Conservation (phyloP, 2,329 filamentous ascomycete species). For the Fusarium sp. region DNA sequence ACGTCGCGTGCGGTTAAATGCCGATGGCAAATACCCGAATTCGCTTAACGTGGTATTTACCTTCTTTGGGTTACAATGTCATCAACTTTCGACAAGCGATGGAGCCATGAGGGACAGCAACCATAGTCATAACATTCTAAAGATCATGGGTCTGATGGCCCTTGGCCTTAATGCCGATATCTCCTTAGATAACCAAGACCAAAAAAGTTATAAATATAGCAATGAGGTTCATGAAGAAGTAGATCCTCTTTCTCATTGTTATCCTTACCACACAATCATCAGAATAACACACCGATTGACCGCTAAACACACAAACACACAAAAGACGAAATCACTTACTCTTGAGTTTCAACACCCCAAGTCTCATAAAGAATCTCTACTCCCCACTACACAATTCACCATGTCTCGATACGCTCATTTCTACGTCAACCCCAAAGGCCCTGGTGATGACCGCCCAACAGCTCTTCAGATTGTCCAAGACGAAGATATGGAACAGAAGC, state of each 20-base stretch:
- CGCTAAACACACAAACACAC: no score
- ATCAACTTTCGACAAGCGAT: background rate
- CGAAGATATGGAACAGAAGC: background rate
- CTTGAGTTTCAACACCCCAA: background rate
- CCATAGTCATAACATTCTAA: no score
- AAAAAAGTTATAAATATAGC: background rate
- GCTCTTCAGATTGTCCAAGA: conserved; percentile 7
- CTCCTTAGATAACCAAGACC: background rate
- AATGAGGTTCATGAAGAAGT: no score
- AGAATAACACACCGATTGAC: no score
- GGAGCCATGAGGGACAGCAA: background rate
- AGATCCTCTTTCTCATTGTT: no score
- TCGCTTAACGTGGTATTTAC: background rate
- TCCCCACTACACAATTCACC: background rate
- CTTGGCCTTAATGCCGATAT: background rate
- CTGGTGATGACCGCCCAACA: conserved; percentile 7
- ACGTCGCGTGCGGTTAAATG: background rate
- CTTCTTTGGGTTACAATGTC: background rate
- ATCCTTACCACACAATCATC: no score
- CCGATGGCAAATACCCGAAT: background rate
- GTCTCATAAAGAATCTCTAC: background rate
- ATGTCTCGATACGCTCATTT: conserved; percentile 14
- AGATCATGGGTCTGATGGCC: background rate
- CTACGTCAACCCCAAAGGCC: background rate
- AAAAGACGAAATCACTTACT: background rate